Percentiles rank a stretch among this genome's conserved stretches.
Conservation (phyloP, 345 rosid genomes). For the Murraya paniculata region DNA sequence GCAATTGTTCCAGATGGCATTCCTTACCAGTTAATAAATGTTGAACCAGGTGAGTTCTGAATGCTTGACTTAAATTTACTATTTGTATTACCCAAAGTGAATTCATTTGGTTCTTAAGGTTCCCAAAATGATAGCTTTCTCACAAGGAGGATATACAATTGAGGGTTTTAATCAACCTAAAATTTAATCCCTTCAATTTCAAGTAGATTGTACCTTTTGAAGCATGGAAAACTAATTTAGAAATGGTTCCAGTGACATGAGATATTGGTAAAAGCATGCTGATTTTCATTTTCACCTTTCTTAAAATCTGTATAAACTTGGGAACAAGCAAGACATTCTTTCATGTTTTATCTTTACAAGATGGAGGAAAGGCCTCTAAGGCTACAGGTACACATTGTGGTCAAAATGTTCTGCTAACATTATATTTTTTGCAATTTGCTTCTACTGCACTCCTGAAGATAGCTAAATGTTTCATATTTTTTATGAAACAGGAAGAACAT, state of each 20-base stretch:
- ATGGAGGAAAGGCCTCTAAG: neutral
- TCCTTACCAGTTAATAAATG: constrained; percentile 62
- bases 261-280: neutral
- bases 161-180: neutral
- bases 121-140: neutral
- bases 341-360: neutral
- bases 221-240: neutral
- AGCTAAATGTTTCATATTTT: constrained; percentile 8
- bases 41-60: constrained; percentile 66
- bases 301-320: neutral
- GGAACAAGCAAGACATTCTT: neutral
- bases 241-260: neutral
- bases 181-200: neutral
- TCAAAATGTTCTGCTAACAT: neutral
- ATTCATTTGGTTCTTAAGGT: neutral
- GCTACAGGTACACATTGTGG: neutral
- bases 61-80: neutral
- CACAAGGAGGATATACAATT: neutral
- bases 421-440: neutral
- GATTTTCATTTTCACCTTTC: neutral
- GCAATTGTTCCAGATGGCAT: constrained; percentile 48
- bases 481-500: constrained; percentile 65
- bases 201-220: neutral
- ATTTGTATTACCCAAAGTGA: neutral
- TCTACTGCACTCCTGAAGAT: neutral